Conservation (phyloP, 2,329 filamentous ascomycete genomes). For the Verticillium nubilum region DNA sequence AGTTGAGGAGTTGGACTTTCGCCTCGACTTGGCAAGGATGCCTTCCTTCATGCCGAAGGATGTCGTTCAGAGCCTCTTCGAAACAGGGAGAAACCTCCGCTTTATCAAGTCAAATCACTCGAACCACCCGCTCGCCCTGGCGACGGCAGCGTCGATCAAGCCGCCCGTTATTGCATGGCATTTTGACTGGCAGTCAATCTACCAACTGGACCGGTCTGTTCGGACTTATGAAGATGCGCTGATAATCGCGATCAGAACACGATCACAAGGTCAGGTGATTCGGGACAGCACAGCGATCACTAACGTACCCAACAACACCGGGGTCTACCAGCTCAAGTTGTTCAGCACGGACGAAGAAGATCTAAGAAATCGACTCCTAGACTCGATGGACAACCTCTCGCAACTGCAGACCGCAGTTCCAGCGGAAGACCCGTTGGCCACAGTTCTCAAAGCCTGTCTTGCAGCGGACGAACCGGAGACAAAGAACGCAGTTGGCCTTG, state of each 20-base stretch:
- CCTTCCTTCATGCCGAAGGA: constrained; percentile 68
- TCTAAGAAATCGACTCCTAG: constrained; percentile 41
- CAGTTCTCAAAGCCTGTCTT: constrained; percentile 21
- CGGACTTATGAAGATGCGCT: constrained; percentile 43
- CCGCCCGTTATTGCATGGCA: constrained; percentile 61
- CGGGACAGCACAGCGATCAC: not conserved
- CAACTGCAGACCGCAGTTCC: constrained; percentile 23
- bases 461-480: constrained; percentile 15
- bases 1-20: constrained; percentile 52
- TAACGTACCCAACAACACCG: not conserved
- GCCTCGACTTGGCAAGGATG: constrained; percentile 59
- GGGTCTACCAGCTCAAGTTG: constrained; percentile 29
- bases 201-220: constrained; percentile 57
- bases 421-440: constrained; percentile 13
- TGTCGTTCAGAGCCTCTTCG: constrained; percentile 67
- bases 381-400: constrained; percentile 44
- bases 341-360: constrained; percentile 42
- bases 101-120: constrained; percentile 67
- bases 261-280: constrained; percentile 1
- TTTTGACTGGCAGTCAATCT: constrained; percentile 67
- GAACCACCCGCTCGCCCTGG: constrained; percentile 59
- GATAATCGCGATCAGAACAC: constrained; percentile 20
- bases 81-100: constrained; percentile 70
- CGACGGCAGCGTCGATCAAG: constrained; percentile 29
- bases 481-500: constrained; percentile 14